These are phyloP conservation scores for Phytophthora syringae DNA, from an alignment of 352 stramenopile genomes.

Conservation along the genomic window DNA sequence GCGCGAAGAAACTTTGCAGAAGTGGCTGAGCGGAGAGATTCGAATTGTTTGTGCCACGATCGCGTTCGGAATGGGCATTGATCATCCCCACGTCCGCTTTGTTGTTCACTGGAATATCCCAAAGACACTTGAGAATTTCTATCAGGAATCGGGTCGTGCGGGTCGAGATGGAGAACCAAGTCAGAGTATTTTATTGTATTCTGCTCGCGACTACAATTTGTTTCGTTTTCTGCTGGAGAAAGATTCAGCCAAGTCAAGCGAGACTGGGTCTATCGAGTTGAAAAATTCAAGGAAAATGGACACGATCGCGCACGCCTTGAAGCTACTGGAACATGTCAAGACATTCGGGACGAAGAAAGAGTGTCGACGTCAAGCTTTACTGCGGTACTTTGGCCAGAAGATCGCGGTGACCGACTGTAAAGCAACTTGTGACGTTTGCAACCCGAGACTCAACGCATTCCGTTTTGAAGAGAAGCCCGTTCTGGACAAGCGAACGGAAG, in stretches of 20 bases:
- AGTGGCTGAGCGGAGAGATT: constrained; percentile 54
- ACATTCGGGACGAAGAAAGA: constrained; percentile 52
- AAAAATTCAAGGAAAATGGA: constrained; percentile 18
- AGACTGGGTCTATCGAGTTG: neutral
- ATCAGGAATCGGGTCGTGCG: constrained; percentile 95
- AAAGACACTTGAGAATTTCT: constrained; percentile 96
- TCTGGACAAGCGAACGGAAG: constrained; percentile 32
- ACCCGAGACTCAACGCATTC: constrained; percentile 60
- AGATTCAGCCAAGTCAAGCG: constrained; percentile 6
- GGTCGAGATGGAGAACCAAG: constrained; percentile 92
- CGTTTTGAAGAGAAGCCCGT: constrained; percentile 45
- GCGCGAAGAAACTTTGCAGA: constrained; percentile 47
- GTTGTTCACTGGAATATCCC: constrained; percentile 90
- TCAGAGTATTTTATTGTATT: constrained; percentile 89
- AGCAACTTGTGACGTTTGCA: constrained; percentile 64
- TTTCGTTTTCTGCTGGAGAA: constrained; percentile 60
- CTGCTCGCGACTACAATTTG: constrained; percentile 50
- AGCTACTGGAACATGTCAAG: constrained; percentile 48
- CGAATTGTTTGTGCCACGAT: constrained; percentile 93
- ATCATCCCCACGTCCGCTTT: constrained; percentile 91
- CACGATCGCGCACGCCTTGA: constrained; percentile 30
- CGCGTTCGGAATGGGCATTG: constrained; percentile 94
- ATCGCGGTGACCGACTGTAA: constrained; percentile 53
- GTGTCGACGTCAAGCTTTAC: constrained; percentile 58
- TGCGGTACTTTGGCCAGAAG: constrained; percentile 65